Base-by-base conservation (phyloP, 2,329 filamentous ascomycete genomes). In the Ophiocordyceps robertsii region DNA sequence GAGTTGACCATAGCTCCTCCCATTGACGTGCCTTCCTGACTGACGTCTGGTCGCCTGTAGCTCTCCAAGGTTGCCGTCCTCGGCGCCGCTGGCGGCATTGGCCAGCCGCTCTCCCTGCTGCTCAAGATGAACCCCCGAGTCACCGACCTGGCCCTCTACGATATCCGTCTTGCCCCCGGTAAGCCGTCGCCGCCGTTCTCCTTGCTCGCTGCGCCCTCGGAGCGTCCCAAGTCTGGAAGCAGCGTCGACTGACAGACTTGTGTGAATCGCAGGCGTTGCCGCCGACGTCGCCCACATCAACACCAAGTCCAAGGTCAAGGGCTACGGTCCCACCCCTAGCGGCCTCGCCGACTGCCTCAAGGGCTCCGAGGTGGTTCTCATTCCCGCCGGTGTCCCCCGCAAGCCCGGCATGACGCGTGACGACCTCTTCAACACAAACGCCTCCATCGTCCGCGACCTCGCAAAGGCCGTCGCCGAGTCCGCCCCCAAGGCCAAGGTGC, bases 371-470 rank as follows among this genome's bases (percentile, higher is more conserved):
- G 81, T 98, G 57, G 86, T 98, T 61, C 80, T 98, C 62, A 96
- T 98, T 67, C 92, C 92, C 61, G 92, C 92, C 60, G 92, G 92
- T 76, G 90, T 98, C 54, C 92, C 92, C 63, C 88, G 92, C 73
- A 95, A 95, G 80, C 92, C 92, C 65, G 92, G 92, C 71, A 98
- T 98, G 92, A 94, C 85, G 72, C 89, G 92, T 76, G 92, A 98
- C 70, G 90, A 98, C 66, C 83, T 98, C 52, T 98, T 98, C 88
- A 96, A 96, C 82, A 98, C 90, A 77, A 98, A 98, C 70, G 92
- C 92, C 68, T 94, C 87, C 65, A 98, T 98, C 67, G 92, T 98
- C 65, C 89, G 90, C 62, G 92, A 96, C 70, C 81, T 98, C 53
- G 89, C 90, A 72, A 94, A 95, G 80, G 89, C 88, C 58, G 81